Conservation (phyloP, 176 grass and related monocot genomes). For the Rhynchospora tenuis region DNA sequence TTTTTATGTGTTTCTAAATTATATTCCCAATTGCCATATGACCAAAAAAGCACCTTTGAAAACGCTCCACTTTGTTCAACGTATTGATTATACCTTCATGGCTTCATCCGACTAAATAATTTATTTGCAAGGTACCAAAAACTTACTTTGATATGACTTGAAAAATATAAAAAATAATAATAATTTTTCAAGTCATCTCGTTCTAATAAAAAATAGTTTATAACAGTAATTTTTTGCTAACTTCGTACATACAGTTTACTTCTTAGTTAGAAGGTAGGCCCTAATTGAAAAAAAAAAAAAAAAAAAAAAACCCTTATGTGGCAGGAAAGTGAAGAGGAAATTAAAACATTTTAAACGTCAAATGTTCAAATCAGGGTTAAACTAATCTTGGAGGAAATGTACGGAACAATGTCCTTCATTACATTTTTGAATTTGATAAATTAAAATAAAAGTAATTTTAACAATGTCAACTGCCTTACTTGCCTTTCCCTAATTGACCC, state of each 20-base stretch:
- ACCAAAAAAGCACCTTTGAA: background rate
- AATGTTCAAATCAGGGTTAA: background rate
- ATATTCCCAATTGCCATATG: background rate
- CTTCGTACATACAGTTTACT: too few species aligned
- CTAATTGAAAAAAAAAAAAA: background rate
- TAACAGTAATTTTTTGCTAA: too few species aligned
- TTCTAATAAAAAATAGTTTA: background rate
- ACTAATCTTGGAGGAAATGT: background rate
- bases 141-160: background rate
- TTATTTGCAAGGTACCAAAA: background rate
- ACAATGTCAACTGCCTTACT: background rate
- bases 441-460: background rate
- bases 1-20: background rate
- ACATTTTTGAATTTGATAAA: background rate
- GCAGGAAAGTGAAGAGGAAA: background rate
- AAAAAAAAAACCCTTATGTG: background rate
- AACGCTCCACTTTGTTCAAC: background rate
- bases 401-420: background rate
- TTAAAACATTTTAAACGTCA: background rate
- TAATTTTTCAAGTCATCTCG: background rate
- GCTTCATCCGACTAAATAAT: background rate
- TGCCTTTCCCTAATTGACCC: background rate
- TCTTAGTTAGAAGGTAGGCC: too few species aligned
- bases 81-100: background rate
- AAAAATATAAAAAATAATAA: background rate